These are phyloP conservation scores for Anthracocystis panici-leucophaei DNA, from an alignment of 1,284 basidiomycete genomes.

Conservation along the genomic window DNA sequence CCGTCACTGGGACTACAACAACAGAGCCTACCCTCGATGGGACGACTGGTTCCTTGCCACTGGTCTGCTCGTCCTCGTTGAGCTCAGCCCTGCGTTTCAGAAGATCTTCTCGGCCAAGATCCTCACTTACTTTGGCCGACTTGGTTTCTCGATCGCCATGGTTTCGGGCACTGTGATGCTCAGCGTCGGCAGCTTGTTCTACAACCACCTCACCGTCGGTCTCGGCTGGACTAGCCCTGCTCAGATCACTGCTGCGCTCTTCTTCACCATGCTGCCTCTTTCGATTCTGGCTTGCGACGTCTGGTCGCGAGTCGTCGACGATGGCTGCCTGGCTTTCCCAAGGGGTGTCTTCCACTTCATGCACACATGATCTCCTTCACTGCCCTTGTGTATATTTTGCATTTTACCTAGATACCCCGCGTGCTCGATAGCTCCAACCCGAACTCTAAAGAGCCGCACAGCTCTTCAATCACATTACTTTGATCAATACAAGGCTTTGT, in stretches of 20 bases:
- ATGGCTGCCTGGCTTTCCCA: slow-evolving; percentile 42
- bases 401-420: slow-evolving; percentile 2
- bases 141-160: slow-evolving; percentile 56
- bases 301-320: slow-evolving; percentile 52
- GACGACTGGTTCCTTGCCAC: slow-evolving; percentile 58
- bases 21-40: slow-evolving; percentile 53
- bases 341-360: slow-evolving; percentile 49
- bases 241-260: slow-evolving; percentile 43
- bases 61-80: slow-evolving; percentile 51
- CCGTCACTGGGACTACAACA: slow-evolving; percentile 41
- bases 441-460: background rate
- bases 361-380: slow-evolving; percentile 17
- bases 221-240: slow-evolving; percentile 39
- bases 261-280: slow-evolving; percentile 55
- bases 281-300: slow-evolving; percentile 48
- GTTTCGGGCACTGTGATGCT: slow-evolving; percentile 54
- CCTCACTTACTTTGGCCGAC: slow-evolving; percentile 51
- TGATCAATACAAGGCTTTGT: background rate
- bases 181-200: slow-evolving; percentile 50
- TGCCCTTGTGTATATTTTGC: background rate
- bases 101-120: slow-evolving; percentile 34
- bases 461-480: background rate
- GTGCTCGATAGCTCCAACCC: background rate
- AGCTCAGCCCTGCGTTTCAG: slow-evolving; percentile 43
- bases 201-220: slow-evolving; percentile 34